These are phyloP conservation scores for Henckelia pumila DNA, from an alignment of 257 asterid genomes.

Conservation along the genomic window DNA sequence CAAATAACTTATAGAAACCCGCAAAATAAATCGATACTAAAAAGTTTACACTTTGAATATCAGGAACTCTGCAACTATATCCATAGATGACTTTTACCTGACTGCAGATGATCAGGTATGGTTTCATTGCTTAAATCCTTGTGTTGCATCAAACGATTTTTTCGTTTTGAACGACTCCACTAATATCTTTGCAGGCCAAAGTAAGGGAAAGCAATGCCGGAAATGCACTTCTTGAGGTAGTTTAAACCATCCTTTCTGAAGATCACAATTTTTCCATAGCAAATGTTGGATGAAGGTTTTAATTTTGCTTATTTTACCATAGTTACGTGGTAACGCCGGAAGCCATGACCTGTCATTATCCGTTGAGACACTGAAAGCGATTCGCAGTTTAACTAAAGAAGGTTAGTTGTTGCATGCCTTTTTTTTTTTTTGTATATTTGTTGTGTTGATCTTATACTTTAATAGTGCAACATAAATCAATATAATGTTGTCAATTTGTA, in stretches of 20 bases:
- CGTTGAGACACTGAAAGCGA: constrained; percentile 63
- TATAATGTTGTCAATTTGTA: constrained; percentile 29
- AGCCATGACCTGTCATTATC: constrained; percentile 94
- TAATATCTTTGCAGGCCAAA: constrained; percentile 52
- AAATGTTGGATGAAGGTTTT: constrained; percentile 15
- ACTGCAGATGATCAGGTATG: constrained; percentile 87
- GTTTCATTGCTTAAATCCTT: constrained; percentile 10
- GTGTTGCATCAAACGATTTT: background rate
- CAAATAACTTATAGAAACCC: constrained; percentile 16
- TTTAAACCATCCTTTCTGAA: constrained; percentile 3
- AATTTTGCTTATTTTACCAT: constrained; percentile 6
- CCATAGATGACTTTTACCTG: constrained; percentile 95
- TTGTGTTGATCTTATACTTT: constrained; percentile 20
- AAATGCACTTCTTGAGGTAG: constrained; percentile 88
- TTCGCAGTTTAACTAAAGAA: constrained; percentile 68
- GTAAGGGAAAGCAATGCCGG: constrained; percentile 77
- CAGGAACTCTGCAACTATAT: constrained; percentile 86
- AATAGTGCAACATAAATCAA: constrained; percentile 22
- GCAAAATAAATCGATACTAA: constrained; percentile 34
- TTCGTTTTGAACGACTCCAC: constrained; percentile 13
- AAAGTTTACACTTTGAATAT: constrained; percentile 35
- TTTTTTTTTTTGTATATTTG: no score
- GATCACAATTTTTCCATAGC: constrained; percentile 4
- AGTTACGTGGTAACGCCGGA: constrained; percentile 99
- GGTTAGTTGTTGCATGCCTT: constrained; percentile 43